Evolutionary conservation across 2,329 filamentous ascomycete genomes (phyloP).

Genomic region (Myriosclerotinia scirpicola): DNA sequence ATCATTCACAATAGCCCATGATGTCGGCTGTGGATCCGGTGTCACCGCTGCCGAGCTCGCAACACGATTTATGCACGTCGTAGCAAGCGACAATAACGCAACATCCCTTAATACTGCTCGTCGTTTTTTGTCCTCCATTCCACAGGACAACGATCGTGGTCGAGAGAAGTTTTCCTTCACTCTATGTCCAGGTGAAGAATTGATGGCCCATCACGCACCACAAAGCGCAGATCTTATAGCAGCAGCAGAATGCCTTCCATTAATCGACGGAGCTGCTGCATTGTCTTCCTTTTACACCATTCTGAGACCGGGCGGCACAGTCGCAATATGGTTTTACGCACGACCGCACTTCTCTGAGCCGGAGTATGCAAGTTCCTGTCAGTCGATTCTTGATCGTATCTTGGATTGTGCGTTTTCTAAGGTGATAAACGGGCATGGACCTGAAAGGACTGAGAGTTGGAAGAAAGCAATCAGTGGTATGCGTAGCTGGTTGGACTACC

Average conservation of each 20-base stretch:
- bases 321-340: constrained; percentile 11
- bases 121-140: background rate
- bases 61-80: background rate
- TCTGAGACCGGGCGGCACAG: constrained; percentile 2
- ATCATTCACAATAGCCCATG: background rate
- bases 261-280: background rate
- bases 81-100: constrained; percentile 4
- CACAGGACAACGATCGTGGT: background rate
- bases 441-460: background rate
- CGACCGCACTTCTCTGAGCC: constrained; percentile 2
- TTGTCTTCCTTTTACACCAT: background rate
- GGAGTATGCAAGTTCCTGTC: background rate
- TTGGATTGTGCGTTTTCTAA: constrained; percentile 6
- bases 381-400: constrained; percentile 5
- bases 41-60: background rate
- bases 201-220: background rate
- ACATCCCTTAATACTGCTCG: background rate
- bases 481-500: constrained; percentile 4
- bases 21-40: constrained; percentile 1
- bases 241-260: background rate
- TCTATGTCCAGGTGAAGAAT: background rate
- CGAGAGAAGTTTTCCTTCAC: background rate
- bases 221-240: constrained; percentile 4
- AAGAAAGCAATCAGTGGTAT: background rate
- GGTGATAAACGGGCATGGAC: background rate